Percentiles rank a stretch among this genome's conserved stretches.
phyloP scores from a whole-genome alignment of 2,329 filamentous ascomycete genomes.

The Neodidymelliopsis sp. region DNA sequence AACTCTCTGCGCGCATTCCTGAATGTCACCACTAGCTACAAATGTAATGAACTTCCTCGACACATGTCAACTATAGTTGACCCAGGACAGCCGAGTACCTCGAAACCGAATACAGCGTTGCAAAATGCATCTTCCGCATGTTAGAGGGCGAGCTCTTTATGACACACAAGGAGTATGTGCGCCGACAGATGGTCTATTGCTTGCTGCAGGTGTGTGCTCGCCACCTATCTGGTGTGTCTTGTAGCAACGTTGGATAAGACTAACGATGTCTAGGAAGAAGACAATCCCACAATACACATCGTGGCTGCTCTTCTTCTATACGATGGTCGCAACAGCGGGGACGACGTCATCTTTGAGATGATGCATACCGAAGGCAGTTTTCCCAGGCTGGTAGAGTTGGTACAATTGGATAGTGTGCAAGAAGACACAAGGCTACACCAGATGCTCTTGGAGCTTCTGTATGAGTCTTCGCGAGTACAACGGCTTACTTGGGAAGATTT shows the following conservation, averaged over 20 bases:
- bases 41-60: constrained; percentile 56
- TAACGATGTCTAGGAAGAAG: constrained; percentile 73
- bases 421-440: constrained; percentile 77
- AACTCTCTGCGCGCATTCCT: constrained; percentile 86
- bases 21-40: constrained; percentile 76
- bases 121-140: constrained; percentile 79
- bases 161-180: constrained; percentile 82
- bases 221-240: neutral
- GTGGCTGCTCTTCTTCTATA: constrained; percentile 85
- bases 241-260: constrained; percentile 4
- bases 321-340: constrained; percentile 80
- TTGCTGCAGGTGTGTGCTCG: constrained; percentile 67
- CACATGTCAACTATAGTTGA: constrained; percentile 26
- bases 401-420: constrained; percentile 68
- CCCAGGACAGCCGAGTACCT: constrained; percentile 69
- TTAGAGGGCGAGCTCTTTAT: constrained; percentile 78
- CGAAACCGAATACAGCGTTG: constrained; percentile 78
- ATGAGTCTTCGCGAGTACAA: constrained; percentile 96
- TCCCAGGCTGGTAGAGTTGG: constrained; percentile 79
- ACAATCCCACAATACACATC: constrained; percentile 78
- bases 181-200: constrained; percentile 90
- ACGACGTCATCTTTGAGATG: constrained; percentile 78
- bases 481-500: constrained; percentile 79
- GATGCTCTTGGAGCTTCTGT: constrained; percentile 84
- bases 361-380: constrained; percentile 91